Evolutionary conservation across 495 filamentous ascomycete species (phyloP).

Genomic region (Corynascus novoguineensis): DNA sequence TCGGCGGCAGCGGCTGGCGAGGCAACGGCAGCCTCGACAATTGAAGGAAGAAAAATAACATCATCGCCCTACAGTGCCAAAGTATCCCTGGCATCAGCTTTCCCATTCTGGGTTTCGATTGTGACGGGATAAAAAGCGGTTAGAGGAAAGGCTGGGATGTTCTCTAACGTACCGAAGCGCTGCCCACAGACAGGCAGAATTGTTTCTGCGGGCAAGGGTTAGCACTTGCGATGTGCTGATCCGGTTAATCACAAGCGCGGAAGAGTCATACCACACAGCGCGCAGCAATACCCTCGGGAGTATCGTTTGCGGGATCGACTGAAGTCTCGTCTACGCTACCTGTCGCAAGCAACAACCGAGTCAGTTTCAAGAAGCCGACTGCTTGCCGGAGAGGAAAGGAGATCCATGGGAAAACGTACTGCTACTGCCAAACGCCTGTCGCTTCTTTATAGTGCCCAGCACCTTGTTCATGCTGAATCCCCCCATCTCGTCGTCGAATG

Average conservation of each 20-base stretch:
- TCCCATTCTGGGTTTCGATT: not conserved
- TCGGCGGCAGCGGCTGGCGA: constrained; percentile 77
- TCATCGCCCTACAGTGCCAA: constrained; percentile 60
- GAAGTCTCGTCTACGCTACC: constrained; percentile 21
- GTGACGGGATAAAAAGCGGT: not conserved
- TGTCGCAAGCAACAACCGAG: constrained; percentile 5
- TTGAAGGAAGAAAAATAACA: constrained; percentile 85
- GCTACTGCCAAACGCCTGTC: constrained; percentile 32
- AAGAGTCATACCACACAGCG: constrained; percentile 45
- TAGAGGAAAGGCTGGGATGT: not conserved
- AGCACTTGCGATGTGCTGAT: constrained; percentile 4
- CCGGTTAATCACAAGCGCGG: not conserved
- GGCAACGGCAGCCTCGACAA: constrained; percentile 92
- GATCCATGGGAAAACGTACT: not conserved
- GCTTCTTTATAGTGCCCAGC: constrained; percentile 48
- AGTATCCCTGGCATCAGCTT: constrained; percentile 3
- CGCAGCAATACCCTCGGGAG: constrained; percentile 53
- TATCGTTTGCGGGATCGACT: constrained; percentile 36
- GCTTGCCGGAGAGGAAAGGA: not conserved
- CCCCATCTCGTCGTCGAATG: constrained; percentile 38
- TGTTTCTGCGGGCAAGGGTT: constrained; percentile 32
- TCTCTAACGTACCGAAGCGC: constrained; percentile 49
- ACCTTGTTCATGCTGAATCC: constrained; percentile 51
- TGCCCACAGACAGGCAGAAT: constrained; percentile 76
- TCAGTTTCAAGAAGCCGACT: not conserved